Evolutionary conservation across 2,329 filamentous ascomycete genomes (phyloP).

Genomic region (Tolypocladium ophioglossoides): DNA sequence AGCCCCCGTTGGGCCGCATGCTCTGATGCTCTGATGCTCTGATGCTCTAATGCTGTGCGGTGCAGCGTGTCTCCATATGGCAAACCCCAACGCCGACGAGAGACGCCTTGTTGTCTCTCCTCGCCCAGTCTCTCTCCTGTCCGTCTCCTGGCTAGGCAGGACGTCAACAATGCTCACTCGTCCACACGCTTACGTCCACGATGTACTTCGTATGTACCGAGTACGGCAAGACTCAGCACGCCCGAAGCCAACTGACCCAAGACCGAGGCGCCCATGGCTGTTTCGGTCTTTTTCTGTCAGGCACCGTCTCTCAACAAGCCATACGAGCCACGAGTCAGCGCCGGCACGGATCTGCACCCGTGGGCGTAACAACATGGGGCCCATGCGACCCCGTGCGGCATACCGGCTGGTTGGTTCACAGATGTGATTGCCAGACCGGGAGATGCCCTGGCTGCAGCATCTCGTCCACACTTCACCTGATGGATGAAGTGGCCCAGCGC

Average conservation of each 20-base stretch:
- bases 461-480: not conserved
- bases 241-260: not conserved
- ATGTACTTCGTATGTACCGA: too few relatives aligned
- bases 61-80: not conserved
- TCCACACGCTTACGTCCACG: not conserved
- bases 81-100: not conserved
- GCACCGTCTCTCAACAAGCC: not conserved
- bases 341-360: not conserved
- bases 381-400: not conserved
- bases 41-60: not conserved
- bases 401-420: slow-evolving; percentile 5
- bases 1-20: not conserved
- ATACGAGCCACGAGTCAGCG: not conserved
- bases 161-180: not conserved
- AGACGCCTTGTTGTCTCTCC: not conserved
- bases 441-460: slow-evolving; percentile 2
- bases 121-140: not conserved
- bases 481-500: not conserved
- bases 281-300: not conserved
- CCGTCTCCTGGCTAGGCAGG: not conserved
- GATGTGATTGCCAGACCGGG: not conserved
- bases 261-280: not conserved
- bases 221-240: not conserved
- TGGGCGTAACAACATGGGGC: not conserved
- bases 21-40: not conserved